Conservation (phyloP, 148 eudicot genomes). For the Chenopodium formosanum region DNA sequence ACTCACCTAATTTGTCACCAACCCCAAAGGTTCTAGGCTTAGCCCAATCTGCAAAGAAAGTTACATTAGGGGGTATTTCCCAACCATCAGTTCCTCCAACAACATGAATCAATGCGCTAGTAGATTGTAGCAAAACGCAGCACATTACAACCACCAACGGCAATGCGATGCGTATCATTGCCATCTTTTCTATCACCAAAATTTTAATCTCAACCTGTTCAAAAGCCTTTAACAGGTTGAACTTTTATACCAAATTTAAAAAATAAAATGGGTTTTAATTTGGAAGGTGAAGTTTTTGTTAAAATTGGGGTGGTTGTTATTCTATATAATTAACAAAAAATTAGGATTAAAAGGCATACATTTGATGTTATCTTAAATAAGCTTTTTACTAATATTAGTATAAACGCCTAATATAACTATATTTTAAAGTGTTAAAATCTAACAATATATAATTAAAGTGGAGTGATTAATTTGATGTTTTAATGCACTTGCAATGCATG, state of each 20-base stretch:
- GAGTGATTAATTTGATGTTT: background rate
- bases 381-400: background rate
- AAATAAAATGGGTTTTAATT: background rate
- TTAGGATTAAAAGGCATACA: background rate
- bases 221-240: conserved; percentile 16
- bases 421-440: background rate
- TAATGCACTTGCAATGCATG: background rate
- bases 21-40: conserved; percentile 44
- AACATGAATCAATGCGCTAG: conserved; percentile 45
- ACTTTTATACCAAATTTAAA: background rate
- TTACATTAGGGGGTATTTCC: conserved; percentile 47
- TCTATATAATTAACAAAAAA: background rate
- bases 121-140: conserved; percentile 30
- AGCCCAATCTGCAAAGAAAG: conserved; percentile 52
- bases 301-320: background rate
- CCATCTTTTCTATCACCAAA: conserved; percentile 25
- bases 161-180: conserved; percentile 25
- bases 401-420: background rate
- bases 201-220: background rate
- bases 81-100: conserved; percentile 57
- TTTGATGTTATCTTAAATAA: conserved; percentile 2
- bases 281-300: background rate
- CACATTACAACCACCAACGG: conserved; percentile 23
- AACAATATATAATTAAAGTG: background rate
- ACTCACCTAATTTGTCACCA: conserved; percentile 45